phyloP scores from a whole-genome alignment of 148 eudicot genomes.

The Fallopia convolvulus region DNA sequence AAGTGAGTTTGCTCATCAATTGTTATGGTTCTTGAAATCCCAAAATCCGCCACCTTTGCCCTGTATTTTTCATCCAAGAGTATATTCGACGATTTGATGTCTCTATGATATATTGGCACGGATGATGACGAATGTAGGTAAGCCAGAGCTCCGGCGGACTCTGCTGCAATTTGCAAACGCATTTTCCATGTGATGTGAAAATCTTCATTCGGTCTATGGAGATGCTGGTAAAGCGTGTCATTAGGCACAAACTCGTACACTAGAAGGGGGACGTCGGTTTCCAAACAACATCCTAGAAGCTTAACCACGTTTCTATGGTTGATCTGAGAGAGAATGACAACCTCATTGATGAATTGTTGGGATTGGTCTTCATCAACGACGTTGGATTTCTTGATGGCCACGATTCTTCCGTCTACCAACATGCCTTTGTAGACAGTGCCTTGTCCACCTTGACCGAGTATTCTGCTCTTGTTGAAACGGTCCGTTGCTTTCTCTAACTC shows the following conservation, averaged over 20 bases:
- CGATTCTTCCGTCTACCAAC: slow-evolving; percentile 2
- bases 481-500: background rate
- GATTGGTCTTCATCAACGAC: background rate
- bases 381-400: background rate
- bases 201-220: background rate
- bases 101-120: slow-evolving; percentile 1
- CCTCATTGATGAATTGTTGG: background rate
- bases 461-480: background rate
- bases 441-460: background rate
- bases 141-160: background rate
- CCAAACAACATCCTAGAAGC: background rate
- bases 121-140: background rate
- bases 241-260: background rate
- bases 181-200: background rate
- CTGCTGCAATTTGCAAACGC: background rate
- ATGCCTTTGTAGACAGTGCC: background rate
- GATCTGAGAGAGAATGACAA: background rate
- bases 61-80: background rate
- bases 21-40: background rate
- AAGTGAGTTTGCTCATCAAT: slow-evolving; percentile 1
- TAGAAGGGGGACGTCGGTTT: background rate
- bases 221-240: background rate
- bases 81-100: background rate
- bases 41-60: background rate
- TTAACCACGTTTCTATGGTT: background rate